Percentiles rank a stretch among this genome's conserved stretches.
Evolutionary conservation across 2,329 filamentous ascomycete genomes (phyloP).

Genomic region (Cladosporium austrohemisphaericum): DNA sequence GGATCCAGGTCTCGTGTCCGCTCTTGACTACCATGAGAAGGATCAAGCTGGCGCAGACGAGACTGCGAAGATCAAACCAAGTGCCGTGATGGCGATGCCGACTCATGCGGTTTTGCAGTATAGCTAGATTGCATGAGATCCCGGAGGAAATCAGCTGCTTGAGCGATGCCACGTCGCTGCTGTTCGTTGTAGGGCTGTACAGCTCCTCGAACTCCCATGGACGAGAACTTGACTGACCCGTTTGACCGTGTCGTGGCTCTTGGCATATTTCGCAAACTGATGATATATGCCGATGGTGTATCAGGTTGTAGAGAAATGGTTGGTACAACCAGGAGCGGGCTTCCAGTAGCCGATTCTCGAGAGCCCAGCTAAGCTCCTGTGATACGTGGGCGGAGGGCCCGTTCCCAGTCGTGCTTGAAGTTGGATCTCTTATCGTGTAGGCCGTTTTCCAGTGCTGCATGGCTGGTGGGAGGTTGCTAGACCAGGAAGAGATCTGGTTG

Average conservation of each 20-base stretch:
- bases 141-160: constrained; percentile 23
- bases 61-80: constrained; percentile 30
- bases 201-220: neutral
- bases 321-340: constrained; percentile 31
- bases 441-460: constrained; percentile 26
- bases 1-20: constrained; percentile 21
- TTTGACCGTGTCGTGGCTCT: no score
- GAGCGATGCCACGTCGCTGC: constrained; percentile 14
- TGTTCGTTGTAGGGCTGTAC: neutral
- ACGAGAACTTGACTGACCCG: neutral
- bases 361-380: constrained; percentile 29
- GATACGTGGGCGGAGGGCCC: constrained; percentile 23
- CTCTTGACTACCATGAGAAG: constrained; percentile 26
- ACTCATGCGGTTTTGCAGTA: constrained; percentile 24
- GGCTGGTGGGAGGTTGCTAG: constrained; percentile 27
- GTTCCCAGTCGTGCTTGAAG: neutral
- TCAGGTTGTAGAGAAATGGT: constrained; percentile 31
- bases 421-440: constrained; percentile 14
- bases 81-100: constrained; percentile 33
- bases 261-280: neutral
- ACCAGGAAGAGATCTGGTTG: constrained; percentile 27
- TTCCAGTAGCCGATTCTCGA: constrained; percentile 28
- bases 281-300: constrained; percentile 20
- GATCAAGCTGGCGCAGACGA: constrained; percentile 24
- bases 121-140: constrained; percentile 28